These are phyloP conservation scores for Grifola frondosa DNA, from an alignment of 1,284 basidiomycete genomes.

Conservation along the genomic window DNA sequence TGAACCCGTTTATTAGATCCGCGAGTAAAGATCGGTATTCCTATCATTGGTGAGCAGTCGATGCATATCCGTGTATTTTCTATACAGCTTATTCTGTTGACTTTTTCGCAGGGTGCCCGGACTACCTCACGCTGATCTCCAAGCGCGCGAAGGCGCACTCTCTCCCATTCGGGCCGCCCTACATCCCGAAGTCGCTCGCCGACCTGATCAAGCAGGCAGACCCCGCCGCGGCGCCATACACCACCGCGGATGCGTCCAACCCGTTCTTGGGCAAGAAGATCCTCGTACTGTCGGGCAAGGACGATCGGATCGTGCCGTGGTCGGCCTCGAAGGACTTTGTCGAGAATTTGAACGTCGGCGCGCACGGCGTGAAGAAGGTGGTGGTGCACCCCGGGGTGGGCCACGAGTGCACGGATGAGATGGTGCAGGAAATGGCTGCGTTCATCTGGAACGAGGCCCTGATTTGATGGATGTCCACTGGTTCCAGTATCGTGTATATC, in stretches of 20 bases:
- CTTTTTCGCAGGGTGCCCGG: slow-evolving; percentile 51
- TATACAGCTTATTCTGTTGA: neutral
- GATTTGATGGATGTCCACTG: slow-evolving; percentile 7
- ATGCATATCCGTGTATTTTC: neutral
- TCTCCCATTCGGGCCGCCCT: slow-evolving; percentile 50
- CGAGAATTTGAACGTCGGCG: slow-evolving; percentile 48
- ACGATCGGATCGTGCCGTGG: slow-evolving; percentile 63
- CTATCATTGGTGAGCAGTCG: slow-evolving; percentile 56
- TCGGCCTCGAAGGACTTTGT: slow-evolving; percentile 49
- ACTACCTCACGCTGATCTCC: slow-evolving; percentile 62
- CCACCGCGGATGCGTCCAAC: slow-evolving; percentile 40
- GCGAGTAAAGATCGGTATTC: slow-evolving; percentile 69
- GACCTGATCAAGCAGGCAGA: slow-evolving; percentile 46
- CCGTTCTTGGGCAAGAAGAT: slow-evolving; percentile 71
- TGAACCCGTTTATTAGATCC: slow-evolving; percentile 49
- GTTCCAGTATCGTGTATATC: too few relatives aligned
- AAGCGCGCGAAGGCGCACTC: slow-evolving; percentile 51
- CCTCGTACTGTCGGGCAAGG: slow-evolving; percentile 61
- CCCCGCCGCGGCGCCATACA: slow-evolving; percentile 42
- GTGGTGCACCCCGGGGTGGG: slow-evolving; percentile 48
- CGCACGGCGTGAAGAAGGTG: slow-evolving; percentile 47
- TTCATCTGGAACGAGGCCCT: slow-evolving; percentile 41
- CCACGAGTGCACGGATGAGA: slow-evolving; percentile 51
- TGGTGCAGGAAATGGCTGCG: slow-evolving; percentile 44
- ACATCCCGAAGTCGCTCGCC: slow-evolving; percentile 57